Evolutionary conservation across 805 yeast genomes (phyloP).

Genomic region (Pichia phayaonensis): DNA sequence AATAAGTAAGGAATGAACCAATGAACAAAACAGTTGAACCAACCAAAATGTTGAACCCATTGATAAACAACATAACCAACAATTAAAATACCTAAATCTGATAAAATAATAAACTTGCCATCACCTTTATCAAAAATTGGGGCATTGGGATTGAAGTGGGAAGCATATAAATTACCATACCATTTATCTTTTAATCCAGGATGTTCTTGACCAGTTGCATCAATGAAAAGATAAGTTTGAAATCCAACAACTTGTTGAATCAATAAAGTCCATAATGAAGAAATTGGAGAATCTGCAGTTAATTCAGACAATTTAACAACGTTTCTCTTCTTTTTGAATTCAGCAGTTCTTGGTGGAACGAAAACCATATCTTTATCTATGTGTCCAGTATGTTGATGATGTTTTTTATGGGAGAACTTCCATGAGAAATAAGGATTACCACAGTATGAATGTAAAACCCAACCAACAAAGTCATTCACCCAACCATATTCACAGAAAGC

Average conservation of each 20-base stretch:
- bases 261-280: constrained; percentile 34
- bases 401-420: constrained; percentile 54
- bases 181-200: constrained; percentile 27
- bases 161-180: constrained; percentile 32
- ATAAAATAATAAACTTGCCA: constrained; percentile 46
- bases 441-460: constrained; percentile 51
- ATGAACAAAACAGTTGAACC: constrained; percentile 42
- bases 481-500: constrained; percentile 49
- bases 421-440: constrained; percentile 57
- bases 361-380: constrained; percentile 54
- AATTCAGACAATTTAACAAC: constrained; percentile 34
- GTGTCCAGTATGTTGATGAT: constrained; percentile 59
- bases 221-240: constrained; percentile 40
- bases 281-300: constrained; percentile 49
- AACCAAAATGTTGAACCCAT: constrained; percentile 43
- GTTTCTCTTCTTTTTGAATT: constrained; percentile 30
- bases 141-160: constrained; percentile 49
- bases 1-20: constrained; percentile 54
- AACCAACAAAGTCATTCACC: constrained; percentile 51
- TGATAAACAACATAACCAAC: constrained; percentile 40
- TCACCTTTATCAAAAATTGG: constrained; percentile 48
- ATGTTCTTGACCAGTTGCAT: constrained; percentile 50
- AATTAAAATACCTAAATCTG: constrained; percentile 47
- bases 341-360: constrained; percentile 46
- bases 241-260: constrained; percentile 54